phyloP scores from a whole-genome alignment of 768 basidiomycete species.

The Termitomyces sp. region DNA sequence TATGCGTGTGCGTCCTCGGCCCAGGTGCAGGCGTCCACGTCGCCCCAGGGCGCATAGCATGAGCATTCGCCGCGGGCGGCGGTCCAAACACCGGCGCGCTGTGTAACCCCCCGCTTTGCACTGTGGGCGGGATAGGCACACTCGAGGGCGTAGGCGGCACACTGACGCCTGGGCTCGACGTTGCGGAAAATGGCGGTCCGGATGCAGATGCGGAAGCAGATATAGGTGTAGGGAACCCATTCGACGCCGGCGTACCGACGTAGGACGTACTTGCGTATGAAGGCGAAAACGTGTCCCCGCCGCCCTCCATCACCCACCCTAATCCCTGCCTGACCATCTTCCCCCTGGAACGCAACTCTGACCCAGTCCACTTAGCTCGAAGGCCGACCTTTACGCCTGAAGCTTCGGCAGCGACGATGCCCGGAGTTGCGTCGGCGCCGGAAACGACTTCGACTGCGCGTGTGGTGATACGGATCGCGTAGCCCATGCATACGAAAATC shows the following conservation, averaged over 20 bases:
- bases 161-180: background rate
- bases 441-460: slow-evolving; percentile 66
- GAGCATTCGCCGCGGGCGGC: slow-evolving; percentile 5
- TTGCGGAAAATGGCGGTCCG: background rate
- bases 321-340: slow-evolving; percentile 51
- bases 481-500: slow-evolving; percentile 80
- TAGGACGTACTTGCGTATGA: slow-evolving; percentile 29
- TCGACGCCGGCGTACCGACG: slow-evolving; percentile 25
- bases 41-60: slow-evolving; percentile 11
- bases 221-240: slow-evolving; percentile 17
- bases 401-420: slow-evolving; percentile 62
- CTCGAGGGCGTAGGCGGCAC: slow-evolving; percentile 3
- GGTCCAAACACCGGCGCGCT: slow-evolving; percentile 5
- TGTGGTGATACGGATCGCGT: slow-evolving; percentile 61
- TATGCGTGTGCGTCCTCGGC: background rate
- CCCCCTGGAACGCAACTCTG: slow-evolving; percentile 54
- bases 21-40: slow-evolving; percentile 12
- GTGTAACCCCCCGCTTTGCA: too few relatives aligned
- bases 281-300: slow-evolving; percentile 17
- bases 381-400: slow-evolving; percentile 48
- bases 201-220: slow-evolving; percentile 19
- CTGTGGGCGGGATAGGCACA: slow-evolving; percentile 1
- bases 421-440: slow-evolving; percentile 38
- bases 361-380: slow-evolving; percentile 65
- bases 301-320: slow-evolving; percentile 56